phyloP scores from a whole-genome alignment of 2,329 filamentous ascomycete genomes.

The Hypoxylon sp. region DNA sequence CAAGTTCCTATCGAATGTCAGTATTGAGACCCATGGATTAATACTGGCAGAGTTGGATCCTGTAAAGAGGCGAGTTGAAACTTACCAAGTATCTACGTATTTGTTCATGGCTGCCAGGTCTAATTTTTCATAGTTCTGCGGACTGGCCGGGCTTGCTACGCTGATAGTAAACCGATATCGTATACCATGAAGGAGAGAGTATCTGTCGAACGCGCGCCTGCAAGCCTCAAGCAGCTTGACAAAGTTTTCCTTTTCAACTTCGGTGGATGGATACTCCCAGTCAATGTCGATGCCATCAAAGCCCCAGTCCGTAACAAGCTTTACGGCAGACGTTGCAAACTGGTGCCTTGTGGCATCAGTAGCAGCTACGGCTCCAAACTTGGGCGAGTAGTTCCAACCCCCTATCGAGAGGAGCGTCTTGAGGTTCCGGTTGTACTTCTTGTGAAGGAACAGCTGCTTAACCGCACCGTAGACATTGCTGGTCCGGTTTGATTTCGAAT shows the following conservation, averaged over 20 bases:
- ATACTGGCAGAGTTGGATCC: too few relatives aligned
- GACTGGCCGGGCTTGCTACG: conserved; percentile 63
- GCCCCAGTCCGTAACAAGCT: conserved; percentile 76
- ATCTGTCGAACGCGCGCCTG: conserved; percentile 53
- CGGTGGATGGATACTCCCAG: conserved; percentile 65
- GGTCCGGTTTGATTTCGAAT: conserved; percentile 67
- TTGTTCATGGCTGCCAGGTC: conserved; percentile 66
- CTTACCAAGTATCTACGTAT: conserved; percentile 68
- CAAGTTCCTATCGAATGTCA: conserved; percentile 54
- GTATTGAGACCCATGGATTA: not conserved
- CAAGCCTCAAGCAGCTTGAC: conserved; percentile 59
- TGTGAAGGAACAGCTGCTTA: conserved; percentile 81
- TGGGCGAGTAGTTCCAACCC: conserved; percentile 81
- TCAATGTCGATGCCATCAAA: conserved; percentile 69
- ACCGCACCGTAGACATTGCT: conserved; percentile 81
- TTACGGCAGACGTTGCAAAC: conserved; percentile 78
- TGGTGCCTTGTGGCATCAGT: conserved; percentile 69
- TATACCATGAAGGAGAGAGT: conserved; percentile 47
- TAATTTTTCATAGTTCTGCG: conserved; percentile 63
- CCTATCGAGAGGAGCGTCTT: conserved; percentile 87
- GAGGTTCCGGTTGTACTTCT: conserved; percentile 80
- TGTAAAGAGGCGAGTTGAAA: not conserved
- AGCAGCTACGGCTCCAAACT: conserved; percentile 74
- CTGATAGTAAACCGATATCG: conserved; percentile 64
- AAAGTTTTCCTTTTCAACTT: conserved; percentile 57